Base-by-base conservation (phyloP, 2,329 filamentous ascomycete species). In the Lachnellula willkommii region DNA sequence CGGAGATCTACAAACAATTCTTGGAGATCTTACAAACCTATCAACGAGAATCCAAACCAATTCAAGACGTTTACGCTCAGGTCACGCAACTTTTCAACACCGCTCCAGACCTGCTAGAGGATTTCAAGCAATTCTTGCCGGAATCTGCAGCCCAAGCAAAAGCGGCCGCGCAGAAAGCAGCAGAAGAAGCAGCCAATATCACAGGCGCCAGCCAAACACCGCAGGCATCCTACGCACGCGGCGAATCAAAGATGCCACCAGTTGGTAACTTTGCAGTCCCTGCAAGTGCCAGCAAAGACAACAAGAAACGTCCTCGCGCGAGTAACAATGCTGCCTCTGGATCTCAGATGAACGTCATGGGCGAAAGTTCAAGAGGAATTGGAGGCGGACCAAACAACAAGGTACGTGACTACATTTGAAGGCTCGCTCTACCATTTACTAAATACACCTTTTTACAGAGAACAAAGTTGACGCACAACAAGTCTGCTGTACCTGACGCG, bases 1-100 rank as follows among this genome's bases (percentile, higher is more conserved):
- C 94, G 6, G 94, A 99, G 71, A 97, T 99, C 60, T 99, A 99
- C 77, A 99, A 99, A 72, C 93, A 99, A 69, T 99, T 99, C 69
- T 80, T 99, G 32, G 94, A 99, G 71, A 99, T 99, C 49, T 77
- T 99, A 47, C 94, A 99, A 73, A 99, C 94, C 2, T 99, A 99
- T 67, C 94, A 99, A 72, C 84, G 94, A 55, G 94, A 99, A 71
- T 95, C 94, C 52, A 97, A 97, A 70, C 95, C 94, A 0, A 99
- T 99, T 39, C 92, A 96, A 71, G 94, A 99, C 72, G 94, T 99
- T 3, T 99, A 99, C 71, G 89, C 90, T 1, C 94, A 99, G 72
- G 94, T 99, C 24, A 99, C 95, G 0, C 88, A 88, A 35, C 78
- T 99, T 1, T 99, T 99, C 75, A 91, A 90, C 69, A 88, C 88